Conservation (phyloP, 2,329 filamentous ascomycete genomes). For the Coccinonectria pachysandricola region DNA sequence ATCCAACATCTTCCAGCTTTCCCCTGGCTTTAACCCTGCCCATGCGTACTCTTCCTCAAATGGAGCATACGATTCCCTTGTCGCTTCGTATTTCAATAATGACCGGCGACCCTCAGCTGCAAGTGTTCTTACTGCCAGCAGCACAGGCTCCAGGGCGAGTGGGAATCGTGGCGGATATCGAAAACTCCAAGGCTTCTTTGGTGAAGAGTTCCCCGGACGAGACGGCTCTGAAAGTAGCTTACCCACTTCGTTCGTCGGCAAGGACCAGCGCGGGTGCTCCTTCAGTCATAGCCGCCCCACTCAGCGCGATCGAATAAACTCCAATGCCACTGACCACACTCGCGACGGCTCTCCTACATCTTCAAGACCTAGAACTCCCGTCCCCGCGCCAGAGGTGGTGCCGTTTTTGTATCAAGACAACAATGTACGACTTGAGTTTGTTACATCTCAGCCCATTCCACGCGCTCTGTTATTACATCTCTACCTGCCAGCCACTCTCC, state of each 20-base stretch:
- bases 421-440: slow-evolving; percentile 57
- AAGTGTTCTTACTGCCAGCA: slow-evolving; percentile 71
- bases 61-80: slow-evolving; percentile 50
- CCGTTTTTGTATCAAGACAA: slow-evolving; percentile 91
- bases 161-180: slow-evolving; percentile 62
- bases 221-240: slow-evolving; percentile 67
- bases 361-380: slow-evolving; percentile 72
- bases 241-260: slow-evolving; percentile 34
- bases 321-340: slow-evolving; percentile 61
- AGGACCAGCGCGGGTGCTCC: slow-evolving; percentile 53
- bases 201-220: slow-evolving; percentile 69
- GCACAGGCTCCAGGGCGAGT: slow-evolving; percentile 68
- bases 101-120: slow-evolving; percentile 78
- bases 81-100: slow-evolving; percentile 52
- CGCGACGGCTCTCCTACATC: slow-evolving; percentile 64
- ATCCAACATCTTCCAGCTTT: slow-evolving; percentile 53
- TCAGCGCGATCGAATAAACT: slow-evolving; percentile 71
- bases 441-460: no score
- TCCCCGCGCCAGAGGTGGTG: slow-evolving; percentile 84
- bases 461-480: no score
- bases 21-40: slow-evolving; percentile 53
- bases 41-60: slow-evolving; percentile 12
- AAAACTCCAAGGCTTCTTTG: slow-evolving; percentile 85
- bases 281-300: slow-evolving; percentile 47
- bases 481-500: neutral